Conservation (phyloP, 495 filamentous ascomycete genomes). For the Aspergillus nanangensis region DNA sequence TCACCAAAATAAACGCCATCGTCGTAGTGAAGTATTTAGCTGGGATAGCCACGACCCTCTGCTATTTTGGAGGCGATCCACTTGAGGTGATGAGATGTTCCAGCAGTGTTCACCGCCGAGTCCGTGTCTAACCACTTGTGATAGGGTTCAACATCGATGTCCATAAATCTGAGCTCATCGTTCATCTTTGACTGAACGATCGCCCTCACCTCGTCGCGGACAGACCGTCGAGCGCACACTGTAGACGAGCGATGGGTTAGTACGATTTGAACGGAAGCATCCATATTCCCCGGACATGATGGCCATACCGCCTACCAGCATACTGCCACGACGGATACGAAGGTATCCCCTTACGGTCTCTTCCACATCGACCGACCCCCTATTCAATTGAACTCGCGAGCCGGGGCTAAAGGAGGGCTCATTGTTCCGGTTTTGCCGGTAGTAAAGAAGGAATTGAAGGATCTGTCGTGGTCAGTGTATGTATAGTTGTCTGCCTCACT, state of each 20-base stretch:
- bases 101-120: background rate
- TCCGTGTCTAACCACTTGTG: background rate
- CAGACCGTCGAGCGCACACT: background rate
- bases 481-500: background rate
- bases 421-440: background rate
- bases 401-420: background rate
- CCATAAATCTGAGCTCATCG: background rate
- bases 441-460: slow-evolving; percentile 3
- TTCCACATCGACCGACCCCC: background rate
- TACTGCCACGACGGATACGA: background rate
- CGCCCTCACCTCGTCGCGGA: background rate
- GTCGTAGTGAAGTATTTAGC: no score
- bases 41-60: background rate
- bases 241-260: background rate
- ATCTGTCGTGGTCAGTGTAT: background rate
- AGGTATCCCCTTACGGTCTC: background rate
- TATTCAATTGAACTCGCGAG: background rate
- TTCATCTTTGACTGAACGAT: background rate
- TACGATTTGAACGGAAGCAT: background rate
- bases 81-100: background rate
- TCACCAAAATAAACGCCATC: no score
- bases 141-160: background rate
- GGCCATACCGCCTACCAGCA: background rate
- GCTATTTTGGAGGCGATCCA: background rate
- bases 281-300: background rate